A percentile compares a stretch with the other conserved stretches of the same genome.
These are phyloP conservation scores for Curvularia verruculosa DNA, from an alignment of 2,329 filamentous ascomycete genomes.

Conservation along the genomic window DNA sequence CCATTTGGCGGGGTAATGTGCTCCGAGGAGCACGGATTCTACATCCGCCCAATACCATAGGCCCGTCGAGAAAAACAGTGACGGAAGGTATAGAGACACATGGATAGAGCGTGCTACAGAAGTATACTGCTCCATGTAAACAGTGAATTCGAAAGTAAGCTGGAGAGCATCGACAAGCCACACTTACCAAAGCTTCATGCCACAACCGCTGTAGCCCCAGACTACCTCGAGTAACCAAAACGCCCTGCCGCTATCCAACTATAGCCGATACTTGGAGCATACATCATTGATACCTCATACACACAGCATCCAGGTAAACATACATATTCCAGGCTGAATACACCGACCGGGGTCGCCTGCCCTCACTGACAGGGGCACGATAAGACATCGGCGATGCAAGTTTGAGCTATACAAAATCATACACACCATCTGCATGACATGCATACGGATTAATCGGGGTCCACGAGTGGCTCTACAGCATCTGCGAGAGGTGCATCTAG, in stretches of 20 bases:
- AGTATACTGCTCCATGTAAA: background rate
- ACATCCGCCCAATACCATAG: background rate
- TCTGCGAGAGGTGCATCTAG: conserved; percentile 12
- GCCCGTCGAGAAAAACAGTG: background rate
- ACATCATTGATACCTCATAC: background rate
- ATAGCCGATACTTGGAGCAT: background rate
- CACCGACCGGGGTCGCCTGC: background rate
- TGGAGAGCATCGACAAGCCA: background rate
- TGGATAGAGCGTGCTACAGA: background rate
- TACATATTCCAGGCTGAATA: background rate
- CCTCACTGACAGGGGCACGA: background rate
- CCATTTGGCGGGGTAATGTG: conserved; percentile 13
- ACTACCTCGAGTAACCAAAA: background rate
- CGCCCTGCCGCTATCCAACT: background rate
- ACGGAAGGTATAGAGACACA: background rate
- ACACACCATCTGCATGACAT: conserved; percentile 9
- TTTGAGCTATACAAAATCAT: background rate
- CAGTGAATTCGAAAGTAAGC: background rate
- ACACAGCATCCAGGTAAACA: background rate
- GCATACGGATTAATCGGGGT: conserved; percentile 10
- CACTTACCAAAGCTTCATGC: background rate
- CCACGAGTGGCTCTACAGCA: conserved; percentile 8
- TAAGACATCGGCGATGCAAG: conserved; percentile 12
- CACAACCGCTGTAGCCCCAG: background rate
- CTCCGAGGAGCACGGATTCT: background rate